Conservation (phyloP, 2,329 filamentous ascomycete genomes). For the Fusarium protoensiforme region DNA sequence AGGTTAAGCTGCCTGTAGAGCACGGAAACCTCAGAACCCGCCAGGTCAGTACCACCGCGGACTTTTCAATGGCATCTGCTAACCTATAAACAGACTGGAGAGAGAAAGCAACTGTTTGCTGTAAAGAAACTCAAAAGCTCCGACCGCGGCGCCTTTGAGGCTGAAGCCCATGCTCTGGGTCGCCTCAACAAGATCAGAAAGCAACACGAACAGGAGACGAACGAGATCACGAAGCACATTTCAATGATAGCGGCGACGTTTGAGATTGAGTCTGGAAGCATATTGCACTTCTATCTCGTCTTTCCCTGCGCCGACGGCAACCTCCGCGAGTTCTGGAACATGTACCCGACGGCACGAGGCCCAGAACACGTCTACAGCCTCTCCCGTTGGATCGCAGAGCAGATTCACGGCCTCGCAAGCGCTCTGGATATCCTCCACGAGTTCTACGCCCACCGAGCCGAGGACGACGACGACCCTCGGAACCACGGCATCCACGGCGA, state of each 20-base stretch:
- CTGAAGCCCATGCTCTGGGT: neutral
- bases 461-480: neutral
- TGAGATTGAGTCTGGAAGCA: neutral
- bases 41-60: neutral
- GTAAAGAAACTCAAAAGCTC: neutral
- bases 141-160: neutral
- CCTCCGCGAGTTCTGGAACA: slow-evolving; percentile 2
- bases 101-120: neutral
- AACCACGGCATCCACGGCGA: slow-evolving; percentile 14
- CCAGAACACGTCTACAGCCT: neutral
- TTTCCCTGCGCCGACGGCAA: slow-evolving; percentile 10
- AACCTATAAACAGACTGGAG: neutral
- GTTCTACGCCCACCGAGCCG: neutral
- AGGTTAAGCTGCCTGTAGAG: neutral
- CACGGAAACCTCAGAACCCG: neutral
- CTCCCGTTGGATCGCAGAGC: neutral
- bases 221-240: neutral
- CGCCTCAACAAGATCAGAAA: neutral
- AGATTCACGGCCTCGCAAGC: neutral
- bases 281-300: slow-evolving; percentile 4
- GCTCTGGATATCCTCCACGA: neutral
- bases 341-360: neutral
- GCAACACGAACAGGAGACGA: neutral
- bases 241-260: slow-evolving; percentile 3
- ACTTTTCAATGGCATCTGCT: neutral